These are phyloP conservation scores for Clathrospora elynae DNA, from an alignment of 2,329 filamentous ascomycete genomes.

Conservation along the genomic window DNA sequence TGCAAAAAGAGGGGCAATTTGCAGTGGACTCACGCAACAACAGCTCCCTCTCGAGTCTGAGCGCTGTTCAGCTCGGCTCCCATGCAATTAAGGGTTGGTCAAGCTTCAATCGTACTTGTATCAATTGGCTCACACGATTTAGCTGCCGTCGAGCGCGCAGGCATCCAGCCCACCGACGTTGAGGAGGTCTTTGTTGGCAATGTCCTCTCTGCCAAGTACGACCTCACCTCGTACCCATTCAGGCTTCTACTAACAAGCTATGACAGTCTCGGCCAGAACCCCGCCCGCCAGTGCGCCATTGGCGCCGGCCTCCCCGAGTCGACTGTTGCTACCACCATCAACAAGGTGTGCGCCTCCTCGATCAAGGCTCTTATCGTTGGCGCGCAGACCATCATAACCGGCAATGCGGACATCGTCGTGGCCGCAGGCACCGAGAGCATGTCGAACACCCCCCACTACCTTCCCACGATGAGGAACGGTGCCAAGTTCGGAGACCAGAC, in stretches of 20 bases:
- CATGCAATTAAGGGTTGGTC: slow-evolving; percentile 86
- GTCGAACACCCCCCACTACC: slow-evolving; percentile 97
- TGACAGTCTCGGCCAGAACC: slow-evolving; percentile 89
- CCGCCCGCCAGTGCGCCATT: slow-evolving; percentile 91
- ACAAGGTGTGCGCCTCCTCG: slow-evolving; percentile 97
- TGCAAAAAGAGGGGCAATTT: slow-evolving; percentile 29
- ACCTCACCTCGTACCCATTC: background rate
- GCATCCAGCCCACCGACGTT: slow-evolving; percentile 85
- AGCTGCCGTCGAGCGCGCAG: slow-evolving; percentile 82
- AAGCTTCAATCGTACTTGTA: slow-evolving; percentile 10
- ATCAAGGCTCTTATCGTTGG: slow-evolving; percentile 94
- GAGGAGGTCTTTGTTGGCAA: slow-evolving; percentile 99
- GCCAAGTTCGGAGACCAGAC: slow-evolving; percentile 93
- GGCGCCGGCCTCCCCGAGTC: slow-evolving; percentile 80
- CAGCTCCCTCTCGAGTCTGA: slow-evolving; percentile 87
- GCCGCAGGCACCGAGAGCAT: slow-evolving; percentile 97
- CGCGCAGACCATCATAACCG: slow-evolving; percentile 96
- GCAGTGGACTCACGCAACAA: slow-evolving; percentile 31
- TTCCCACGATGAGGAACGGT: slow-evolving; percentile 81
- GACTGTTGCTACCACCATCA: slow-evolving; percentile 88
- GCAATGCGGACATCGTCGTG: slow-evolving; percentile 89
- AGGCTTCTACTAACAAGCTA: slow-evolving; percentile 15
- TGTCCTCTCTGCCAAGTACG: slow-evolving; percentile 92
- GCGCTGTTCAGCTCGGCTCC: slow-evolving; percentile 82
- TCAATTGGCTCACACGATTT: slow-evolving; percentile 24